Evolutionary conservation across 208 protist species (phyloP).

Genomic region (Borovskyia barvae): DNA sequence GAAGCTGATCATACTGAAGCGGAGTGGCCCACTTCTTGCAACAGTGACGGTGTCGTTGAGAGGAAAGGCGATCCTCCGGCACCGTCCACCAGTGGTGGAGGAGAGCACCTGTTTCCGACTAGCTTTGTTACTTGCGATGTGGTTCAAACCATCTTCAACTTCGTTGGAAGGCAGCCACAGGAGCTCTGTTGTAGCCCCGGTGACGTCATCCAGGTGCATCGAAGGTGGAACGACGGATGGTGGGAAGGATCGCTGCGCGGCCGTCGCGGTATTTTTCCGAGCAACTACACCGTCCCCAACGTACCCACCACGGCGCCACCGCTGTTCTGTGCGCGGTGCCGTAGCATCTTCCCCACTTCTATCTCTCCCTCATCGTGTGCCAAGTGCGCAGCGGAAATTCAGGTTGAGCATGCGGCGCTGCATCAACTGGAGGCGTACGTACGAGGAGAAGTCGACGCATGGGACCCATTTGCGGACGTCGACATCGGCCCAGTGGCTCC

Average conservation of each 20-base stretch:
- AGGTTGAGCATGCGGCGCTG: slow-evolving; percentile 45
- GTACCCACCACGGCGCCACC: slow-evolving; percentile 40
- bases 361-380: slow-evolving; percentile 21
- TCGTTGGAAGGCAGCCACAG: slow-evolving; percentile 35
- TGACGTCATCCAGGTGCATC: slow-evolving; percentile 72
- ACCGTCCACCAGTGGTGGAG: too few relatives aligned
- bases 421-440: slow-evolving; percentile 42
- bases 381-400: slow-evolving; percentile 35
- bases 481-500: slow-evolving; percentile 15
- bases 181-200: slow-evolving; percentile 47
- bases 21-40: not conserved
- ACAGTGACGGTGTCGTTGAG: not conserved
- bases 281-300: slow-evolving; percentile 84
- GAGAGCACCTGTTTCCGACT: slow-evolving; percentile 57
- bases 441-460: slow-evolving; percentile 9
- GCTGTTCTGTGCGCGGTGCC: slow-evolving; percentile 72
- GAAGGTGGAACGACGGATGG: slow-evolving; percentile 88
- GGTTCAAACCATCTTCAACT: slow-evolving; percentile 53
- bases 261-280: slow-evolving; percentile 80
- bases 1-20: not conserved
- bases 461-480: slow-evolving; percentile 30
- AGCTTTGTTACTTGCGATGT: slow-evolving; percentile 79
- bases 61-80: too few relatives aligned
- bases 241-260: slow-evolving; percentile 73
- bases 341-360: slow-evolving; percentile 25